phyloP scores from a whole-genome alignment of 148 eudicot species.

The Arbutus unedo region DNA sequence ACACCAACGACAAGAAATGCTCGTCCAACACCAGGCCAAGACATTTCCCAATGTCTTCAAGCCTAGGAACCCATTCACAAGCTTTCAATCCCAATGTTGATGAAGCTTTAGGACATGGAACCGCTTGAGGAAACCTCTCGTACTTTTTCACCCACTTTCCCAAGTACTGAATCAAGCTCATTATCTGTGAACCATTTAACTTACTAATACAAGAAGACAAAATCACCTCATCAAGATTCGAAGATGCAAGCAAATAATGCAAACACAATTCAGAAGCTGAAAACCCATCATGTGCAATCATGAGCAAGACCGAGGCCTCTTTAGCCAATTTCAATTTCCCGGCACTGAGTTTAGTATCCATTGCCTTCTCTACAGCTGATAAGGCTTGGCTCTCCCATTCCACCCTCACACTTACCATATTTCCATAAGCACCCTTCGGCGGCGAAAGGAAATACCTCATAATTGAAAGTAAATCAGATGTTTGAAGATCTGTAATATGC shows the following conservation, averaged over 20 bases:
- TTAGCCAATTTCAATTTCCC: constrained; percentile 43
- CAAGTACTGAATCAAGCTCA: constrained; percentile 63
- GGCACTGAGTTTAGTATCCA: constrained; percentile 26
- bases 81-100: constrained; percentile 41
- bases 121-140: constrained; percentile 69
- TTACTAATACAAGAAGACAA: constrained; percentile 60
- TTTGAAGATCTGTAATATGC: constrained; percentile 43
- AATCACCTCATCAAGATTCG: constrained; percentile 69
- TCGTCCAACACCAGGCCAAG: constrained; percentile 73
- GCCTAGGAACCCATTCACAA: constrained; percentile 60
- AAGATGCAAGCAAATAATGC: constrained; percentile 58
- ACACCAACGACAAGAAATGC: constrained; percentile 75
- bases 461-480: constrained; percentile 43
- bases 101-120: constrained; percentile 45
- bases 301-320: constrained; percentile 67
- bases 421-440: constrained; percentile 33
- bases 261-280: constrained; percentile 57
- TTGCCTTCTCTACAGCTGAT: constrained; percentile 41
- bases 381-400: constrained; percentile 75
- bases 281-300: constrained; percentile 75
- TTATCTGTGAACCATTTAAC: constrained; percentile 56
- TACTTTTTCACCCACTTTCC: constrained; percentile 84
- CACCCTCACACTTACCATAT: constrained; percentile 51
- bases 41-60: constrained; percentile 52
- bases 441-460: constrained; percentile 61